Evolutionary conservation across 176 grass and related monocot species (phyloP).

Genomic region (Lolium multiflorum): DNA sequence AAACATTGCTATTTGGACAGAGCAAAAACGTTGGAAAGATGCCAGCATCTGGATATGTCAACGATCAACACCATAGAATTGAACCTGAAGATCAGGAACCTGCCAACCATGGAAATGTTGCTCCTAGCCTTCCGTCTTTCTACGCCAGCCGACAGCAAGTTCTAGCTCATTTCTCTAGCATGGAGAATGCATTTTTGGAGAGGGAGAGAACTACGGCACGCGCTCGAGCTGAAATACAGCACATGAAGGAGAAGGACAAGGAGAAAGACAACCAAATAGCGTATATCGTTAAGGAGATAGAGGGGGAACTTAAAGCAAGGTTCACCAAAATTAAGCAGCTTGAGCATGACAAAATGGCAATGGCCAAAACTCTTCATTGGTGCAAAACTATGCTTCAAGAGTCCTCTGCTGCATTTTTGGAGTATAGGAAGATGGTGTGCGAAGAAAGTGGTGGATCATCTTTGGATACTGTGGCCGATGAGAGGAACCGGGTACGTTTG

Average conservation of each 20-base stretch:
- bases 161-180: background rate
- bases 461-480: background rate
- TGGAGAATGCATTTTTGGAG: background rate
- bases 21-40: constrained; percentile 6
- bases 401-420: constrained; percentile 9
- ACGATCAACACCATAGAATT: background rate
- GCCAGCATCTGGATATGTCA: constrained; percentile 16
- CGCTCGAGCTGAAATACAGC: background rate
- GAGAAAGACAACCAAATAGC: constrained; percentile 12
- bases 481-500: background rate
- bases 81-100: background rate
- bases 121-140: background rate
- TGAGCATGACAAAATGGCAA: background rate
- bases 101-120: background rate
- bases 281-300: background rate
- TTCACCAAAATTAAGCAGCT: background rate
- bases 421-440: background rate
- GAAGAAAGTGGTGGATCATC: constrained; percentile 21
- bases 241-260: background rate
- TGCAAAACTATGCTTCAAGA: background rate
- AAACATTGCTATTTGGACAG: background rate
- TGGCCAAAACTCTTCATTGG: background rate
- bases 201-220: background rate
- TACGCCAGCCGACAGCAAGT: background rate
- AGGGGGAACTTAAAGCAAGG: background rate